These are phyloP conservation scores for Tolypocladium capitatum DNA, from an alignment of 2,329 filamentous ascomycete species.

Conservation along the genomic window DNA sequence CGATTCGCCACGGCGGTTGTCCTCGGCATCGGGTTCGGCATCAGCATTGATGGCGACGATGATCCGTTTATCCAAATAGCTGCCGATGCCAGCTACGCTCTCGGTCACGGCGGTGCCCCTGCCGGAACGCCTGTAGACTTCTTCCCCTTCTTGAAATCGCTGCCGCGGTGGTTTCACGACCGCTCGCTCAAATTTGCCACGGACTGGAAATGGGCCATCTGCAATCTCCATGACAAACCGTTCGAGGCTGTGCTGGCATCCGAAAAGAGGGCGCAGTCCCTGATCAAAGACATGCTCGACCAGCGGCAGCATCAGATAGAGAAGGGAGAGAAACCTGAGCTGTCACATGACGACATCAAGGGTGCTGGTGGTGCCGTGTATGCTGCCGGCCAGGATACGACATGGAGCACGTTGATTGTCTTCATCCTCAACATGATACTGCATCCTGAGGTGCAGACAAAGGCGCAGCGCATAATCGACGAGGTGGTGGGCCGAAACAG, in stretches of 20 bases:
- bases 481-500: slow-evolving; percentile 28
- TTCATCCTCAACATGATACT: slow-evolving; percentile 32
- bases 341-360: slow-evolving; percentile 31
- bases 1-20: slow-evolving; percentile 28
- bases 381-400: slow-evolving; percentile 33
- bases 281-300: slow-evolving; percentile 14
- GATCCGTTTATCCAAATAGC: slow-evolving; percentile 28
- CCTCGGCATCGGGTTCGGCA: slow-evolving; percentile 29
- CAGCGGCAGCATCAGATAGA: slow-evolving; percentile 10
- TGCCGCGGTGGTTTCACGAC: slow-evolving; percentile 25
- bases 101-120: slow-evolving; percentile 15
- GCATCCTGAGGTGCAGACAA: slow-evolving; percentile 29
- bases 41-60: slow-evolving; percentile 20
- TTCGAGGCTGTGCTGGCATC: slow-evolving; percentile 22
- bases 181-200: slow-evolving; percentile 15
- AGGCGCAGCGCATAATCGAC: slow-evolving; percentile 33
- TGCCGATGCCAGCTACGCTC: slow-evolving; percentile 14
- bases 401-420: slow-evolving; percentile 26
- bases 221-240: slow-evolving; percentile 28
- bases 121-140: slow-evolving; percentile 29
- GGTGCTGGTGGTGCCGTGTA: slow-evolving; percentile 34
- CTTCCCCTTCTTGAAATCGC: slow-evolving; percentile 28
- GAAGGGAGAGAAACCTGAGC: slow-evolving; percentile 15
- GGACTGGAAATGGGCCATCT: slow-evolving; percentile 20
- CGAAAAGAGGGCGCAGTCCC: slow-evolving; percentile 15